phyloP scores from a whole-genome alignment of 2,329 filamentous ascomycete species.

The Colletotrichum lini region DNA sequence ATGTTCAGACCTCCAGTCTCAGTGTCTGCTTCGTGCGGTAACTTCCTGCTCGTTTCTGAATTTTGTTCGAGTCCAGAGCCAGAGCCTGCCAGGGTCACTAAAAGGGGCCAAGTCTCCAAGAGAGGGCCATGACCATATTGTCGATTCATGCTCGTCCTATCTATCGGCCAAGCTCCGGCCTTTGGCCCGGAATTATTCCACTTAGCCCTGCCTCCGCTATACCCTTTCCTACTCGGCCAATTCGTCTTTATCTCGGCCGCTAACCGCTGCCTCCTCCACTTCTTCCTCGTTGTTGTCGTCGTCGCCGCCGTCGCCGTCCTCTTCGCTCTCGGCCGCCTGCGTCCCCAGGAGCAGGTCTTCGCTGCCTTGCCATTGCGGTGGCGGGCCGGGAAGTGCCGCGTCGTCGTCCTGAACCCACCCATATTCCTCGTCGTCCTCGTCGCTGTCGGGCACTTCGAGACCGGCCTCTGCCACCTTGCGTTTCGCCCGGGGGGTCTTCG shows the following conservation, averaged over 20 bases:
- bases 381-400: conserved; percentile 69
- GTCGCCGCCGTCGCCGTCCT: conserved; percentile 44
- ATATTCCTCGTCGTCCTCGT: conserved; percentile 78
- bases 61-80: conserved; percentile 19
- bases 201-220: conserved; percentile 16
- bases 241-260: conserved; percentile 39
- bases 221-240: conserved; percentile 27
- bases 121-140: conserved; percentile 28
- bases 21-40: conserved; percentile 22
- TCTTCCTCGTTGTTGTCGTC: conserved; percentile 43
- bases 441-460: conserved; percentile 73
- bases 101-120: background rate
- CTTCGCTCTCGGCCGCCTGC: conserved; percentile 55
- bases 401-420: conserved; percentile 80
- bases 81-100: conserved; percentile 13
- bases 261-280: conserved; percentile 41
- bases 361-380: conserved; percentile 78
- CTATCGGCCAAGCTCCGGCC: conserved; percentile 41
- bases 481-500: conserved; percentile 65
- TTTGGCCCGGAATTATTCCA: conserved; percentile 26
- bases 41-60: conserved; percentile 6
- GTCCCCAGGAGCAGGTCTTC: conserved; percentile 72
- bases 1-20: conserved; percentile 17
- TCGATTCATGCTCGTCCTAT: conserved; percentile 42
- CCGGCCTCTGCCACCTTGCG: conserved; percentile 75